These are phyloP conservation scores for Cladophialophora immunda DNA, from an alignment of 2,329 filamentous ascomycete genomes.

Conservation along the genomic window DNA sequence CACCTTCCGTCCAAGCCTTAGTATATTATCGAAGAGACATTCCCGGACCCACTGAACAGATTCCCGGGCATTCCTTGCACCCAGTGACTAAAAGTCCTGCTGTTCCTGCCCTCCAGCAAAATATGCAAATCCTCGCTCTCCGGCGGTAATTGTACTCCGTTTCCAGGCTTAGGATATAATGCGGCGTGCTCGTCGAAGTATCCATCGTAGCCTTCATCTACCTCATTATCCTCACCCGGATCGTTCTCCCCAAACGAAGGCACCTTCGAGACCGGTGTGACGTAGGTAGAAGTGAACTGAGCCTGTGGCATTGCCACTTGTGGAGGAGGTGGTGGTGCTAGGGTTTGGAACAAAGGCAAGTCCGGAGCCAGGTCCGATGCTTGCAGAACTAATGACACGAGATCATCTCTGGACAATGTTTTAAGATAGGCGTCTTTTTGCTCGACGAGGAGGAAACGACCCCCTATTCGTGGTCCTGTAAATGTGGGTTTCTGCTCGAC, in stretches of 20 bases:
- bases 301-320: slow-evolving; percentile 27
- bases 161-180: slow-evolving; percentile 69
- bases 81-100: slow-evolving; percentile 65
- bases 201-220: slow-evolving; percentile 52
- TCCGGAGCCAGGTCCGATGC: slow-evolving; percentile 39
- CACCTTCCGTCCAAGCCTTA: neutral
- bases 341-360: slow-evolving; percentile 39
- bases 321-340: slow-evolving; percentile 25
- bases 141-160: slow-evolving; percentile 64
- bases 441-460: slow-evolving; percentile 27
- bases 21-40: slow-evolving; percentile 19
- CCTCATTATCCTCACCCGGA: slow-evolving; percentile 33
- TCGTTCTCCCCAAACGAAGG: slow-evolving; percentile 19
- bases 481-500: slow-evolving; percentile 26
- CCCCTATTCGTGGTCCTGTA: slow-evolving; percentile 35
- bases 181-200: slow-evolving; percentile 65
- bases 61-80: slow-evolving; percentile 32
- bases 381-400: slow-evolving; percentile 39
- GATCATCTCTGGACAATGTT: slow-evolving; percentile 38
- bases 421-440: slow-evolving; percentile 38
- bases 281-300: slow-evolving; percentile 39
- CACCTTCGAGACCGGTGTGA: slow-evolving; percentile 31
- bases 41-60: slow-evolving; percentile 33
- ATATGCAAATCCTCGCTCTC: slow-evolving; percentile 69
- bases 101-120: slow-evolving; percentile 66